These are phyloP conservation scores for Teunomyces tritomae DNA, from an alignment of 805 yeast genomes.

Conservation along the genomic window DNA sequence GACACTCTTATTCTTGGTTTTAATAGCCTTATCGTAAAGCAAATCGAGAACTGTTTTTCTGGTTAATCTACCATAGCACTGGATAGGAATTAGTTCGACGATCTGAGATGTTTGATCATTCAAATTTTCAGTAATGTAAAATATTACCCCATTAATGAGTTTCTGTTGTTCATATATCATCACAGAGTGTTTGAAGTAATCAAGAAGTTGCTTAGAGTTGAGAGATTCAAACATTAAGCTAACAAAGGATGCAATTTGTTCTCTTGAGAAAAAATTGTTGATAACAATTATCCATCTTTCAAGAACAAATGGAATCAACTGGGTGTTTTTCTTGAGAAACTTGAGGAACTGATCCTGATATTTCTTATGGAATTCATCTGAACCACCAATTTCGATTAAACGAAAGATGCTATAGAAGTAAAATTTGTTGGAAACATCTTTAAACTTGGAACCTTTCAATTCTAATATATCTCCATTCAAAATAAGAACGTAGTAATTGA, in stretches of 20 bases:
- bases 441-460: conserved; percentile 6
- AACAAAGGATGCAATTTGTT: conserved; percentile 28
- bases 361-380: conserved; percentile 3
- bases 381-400: conserved; percentile 42
- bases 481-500: conserved; percentile 47
- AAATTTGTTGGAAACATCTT: conserved; percentile 10
- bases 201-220: not conserved
- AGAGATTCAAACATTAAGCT: conserved; percentile 20
- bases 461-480: conserved; percentile 35
- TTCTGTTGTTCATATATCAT: conserved; percentile 48
- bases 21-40: conserved; percentile 7
- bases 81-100: conserved; percentile 43
- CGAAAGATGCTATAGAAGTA: conserved; percentile 46
- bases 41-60: conserved; percentile 15
- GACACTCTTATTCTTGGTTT: not conserved
- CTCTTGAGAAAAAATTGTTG: conserved; percentile 29
- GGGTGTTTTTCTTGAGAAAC: conserved; percentile 7
- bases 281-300: conserved; percentile 56
- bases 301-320: conserved; percentile 20
- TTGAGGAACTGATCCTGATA: conserved; percentile 12
- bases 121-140: conserved; percentile 13
- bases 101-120: conserved; percentile 7
- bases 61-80: conserved; percentile 31
- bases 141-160: conserved; percentile 30
- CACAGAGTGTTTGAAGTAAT: conserved; percentile 24